A percentile compares a stretch with the other conserved stretches of the same genome.
Evolutionary conservation across 345 rosid species (phyloP).

Genomic region (Salix suchowensis): DNA sequence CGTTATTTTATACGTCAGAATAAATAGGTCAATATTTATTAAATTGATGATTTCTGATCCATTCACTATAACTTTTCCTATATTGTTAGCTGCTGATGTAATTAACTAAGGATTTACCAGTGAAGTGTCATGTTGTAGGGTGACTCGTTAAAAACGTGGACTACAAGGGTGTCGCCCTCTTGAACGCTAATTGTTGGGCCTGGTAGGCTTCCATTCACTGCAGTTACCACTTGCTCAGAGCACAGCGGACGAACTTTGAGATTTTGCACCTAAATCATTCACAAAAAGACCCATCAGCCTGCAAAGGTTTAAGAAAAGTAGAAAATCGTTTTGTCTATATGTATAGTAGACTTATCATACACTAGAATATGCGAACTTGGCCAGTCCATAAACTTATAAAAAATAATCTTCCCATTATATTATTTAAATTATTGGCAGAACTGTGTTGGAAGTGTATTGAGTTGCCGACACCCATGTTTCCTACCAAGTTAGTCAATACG

Average conservation of each 20-base stretch:
- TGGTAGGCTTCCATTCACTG: slow-evolving; percentile 70
- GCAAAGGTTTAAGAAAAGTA: neutral
- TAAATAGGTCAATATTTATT: too few species aligned
- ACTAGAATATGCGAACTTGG: neutral
- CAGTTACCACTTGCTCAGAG: slow-evolving; percentile 52
- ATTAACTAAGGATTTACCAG: slow-evolving; percentile 45
- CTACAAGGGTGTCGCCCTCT: slow-evolving; percentile 73
- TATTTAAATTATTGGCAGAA: neutral
- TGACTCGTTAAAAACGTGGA: slow-evolving; percentile 70
- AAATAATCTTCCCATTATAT: neutral
- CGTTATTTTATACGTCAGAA: too few species aligned
- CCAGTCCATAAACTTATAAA: neutral
- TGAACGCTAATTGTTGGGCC: slow-evolving; percentile 59
- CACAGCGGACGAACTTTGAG: slow-evolving; percentile 50
- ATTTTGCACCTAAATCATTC: slow-evolving; percentile 57
- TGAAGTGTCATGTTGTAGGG: slow-evolving; percentile 85
- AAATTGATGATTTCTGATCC: too few species aligned
- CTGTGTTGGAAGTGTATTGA: too few species aligned
- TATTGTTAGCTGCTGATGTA: too few species aligned
- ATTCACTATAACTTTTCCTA: too few species aligned
- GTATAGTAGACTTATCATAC: too few species aligned
- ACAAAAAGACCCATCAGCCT: neutral
- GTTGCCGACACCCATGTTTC: too few species aligned
- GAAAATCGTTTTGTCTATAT: neutral
- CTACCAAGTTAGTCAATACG: too few species aligned